Base-by-base conservation (phyloP, 345 rosid genomes). In the Gossypioides kirkii region DNA sequence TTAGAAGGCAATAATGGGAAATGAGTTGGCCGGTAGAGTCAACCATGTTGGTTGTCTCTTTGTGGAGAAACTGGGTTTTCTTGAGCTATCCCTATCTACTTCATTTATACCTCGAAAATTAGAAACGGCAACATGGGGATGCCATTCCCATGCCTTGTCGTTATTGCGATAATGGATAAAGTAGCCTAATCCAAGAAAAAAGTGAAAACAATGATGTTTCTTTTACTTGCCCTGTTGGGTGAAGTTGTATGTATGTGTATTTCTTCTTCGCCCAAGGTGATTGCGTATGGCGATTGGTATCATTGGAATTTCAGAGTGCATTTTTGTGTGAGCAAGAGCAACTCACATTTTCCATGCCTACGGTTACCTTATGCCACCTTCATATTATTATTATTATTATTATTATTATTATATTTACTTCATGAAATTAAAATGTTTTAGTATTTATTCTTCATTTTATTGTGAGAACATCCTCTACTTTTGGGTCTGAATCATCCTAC, bases 101-200 rank as follows among this genome's bases (percentile, higher is more conserved):
- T 32, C 38, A 32, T 32, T 32, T 32, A 32, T 5, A 32, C 38
- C 38, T 32, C 38, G 10, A 54, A 55, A 55, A 0, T 10, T 41
- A 17, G 66, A 66, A 66, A 28, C 18, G 55, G 55, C 41, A 3
- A 66, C 1, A 18, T 23, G 59, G 32, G 61, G 46, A 7, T 43
- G n/a, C 18, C 17, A 45, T 43, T 6, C 16, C 56, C 22, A 7
- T 68, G 58, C 43, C 14, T 8, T 4, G 43, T 26, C 32, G 10
- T 68, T 26, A 25, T 47, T 46, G 55, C 17, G 49, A n/a, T n/a
- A 28, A 68, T 28, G 72, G 72, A 50, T 69, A 69, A 28, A 67
- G 55, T 25, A 14, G 71, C 23, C 16, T 10, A 50, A 55, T 5
- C 5, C 14, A 4, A 2, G 2, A 26, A 16, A 16, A 13, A 69